Percentiles rank a stretch among this genome's conserved stretches.
These are phyloP conservation scores for Skeletonema grethae DNA, from an alignment of 108 stramenopile genomes.

Conservation along the genomic window DNA sequence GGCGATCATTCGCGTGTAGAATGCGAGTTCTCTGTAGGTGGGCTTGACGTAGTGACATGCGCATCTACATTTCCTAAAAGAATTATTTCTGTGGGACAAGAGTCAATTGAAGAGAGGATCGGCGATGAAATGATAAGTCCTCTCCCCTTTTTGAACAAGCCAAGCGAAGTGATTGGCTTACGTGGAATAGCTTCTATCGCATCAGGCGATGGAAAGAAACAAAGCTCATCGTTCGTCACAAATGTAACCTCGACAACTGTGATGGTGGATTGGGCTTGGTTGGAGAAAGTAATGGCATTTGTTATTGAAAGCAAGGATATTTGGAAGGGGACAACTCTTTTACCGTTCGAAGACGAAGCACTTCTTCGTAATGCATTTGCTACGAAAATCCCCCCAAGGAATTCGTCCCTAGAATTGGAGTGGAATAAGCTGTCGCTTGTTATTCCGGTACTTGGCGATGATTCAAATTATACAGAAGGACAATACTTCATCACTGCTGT, in stretches of 20 bases:
- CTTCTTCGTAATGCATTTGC: slow-evolving; percentile 8
- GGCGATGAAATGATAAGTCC: background rate
- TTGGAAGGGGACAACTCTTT: background rate
- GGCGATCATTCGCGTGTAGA: background rate
- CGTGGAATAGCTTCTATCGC: background rate
- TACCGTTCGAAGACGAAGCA: slow-evolving; percentile 2
- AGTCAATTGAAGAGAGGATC: background rate
- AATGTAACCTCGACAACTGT: slow-evolving; percentile 10
- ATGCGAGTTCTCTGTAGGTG: slow-evolving; percentile 11
- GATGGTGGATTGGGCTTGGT: slow-evolving; percentile 20
- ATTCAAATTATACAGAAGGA: slow-evolving; percentile 2
- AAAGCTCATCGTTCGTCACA: background rate
- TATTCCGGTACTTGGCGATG: background rate
- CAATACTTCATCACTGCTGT: slow-evolving; percentile 8
- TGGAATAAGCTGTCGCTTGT: slow-evolving; percentile 4
- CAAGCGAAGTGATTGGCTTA: background rate
- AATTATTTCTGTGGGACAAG: background rate
- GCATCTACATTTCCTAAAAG: background rate
- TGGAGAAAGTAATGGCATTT: slow-evolving; percentile 13
- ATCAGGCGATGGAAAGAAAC: background rate
- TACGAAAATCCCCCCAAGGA: background rate
- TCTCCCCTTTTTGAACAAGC: background rate
- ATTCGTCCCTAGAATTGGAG: slow-evolving; percentile 1
- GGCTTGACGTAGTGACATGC: slow-evolving; percentile 8
- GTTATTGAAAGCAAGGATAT: slow-evolving; percentile 2